A percentile compares a stretch with the other conserved stretches of the same genome.
These are phyloP conservation scores for Gleditsia sinensis DNA, from an alignment of 306 rosid species.

Conservation along the genomic window DNA sequence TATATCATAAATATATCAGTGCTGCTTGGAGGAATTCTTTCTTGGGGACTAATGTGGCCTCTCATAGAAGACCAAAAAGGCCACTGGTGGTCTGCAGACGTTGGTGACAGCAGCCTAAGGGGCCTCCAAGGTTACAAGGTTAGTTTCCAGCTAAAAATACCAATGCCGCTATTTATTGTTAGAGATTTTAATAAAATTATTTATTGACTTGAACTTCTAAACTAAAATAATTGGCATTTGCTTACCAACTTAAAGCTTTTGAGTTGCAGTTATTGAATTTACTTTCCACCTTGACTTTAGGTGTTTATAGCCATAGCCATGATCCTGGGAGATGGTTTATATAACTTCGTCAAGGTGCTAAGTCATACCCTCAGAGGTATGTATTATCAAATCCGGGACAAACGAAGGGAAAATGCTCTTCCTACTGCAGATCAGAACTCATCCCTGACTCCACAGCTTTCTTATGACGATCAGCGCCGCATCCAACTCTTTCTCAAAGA, in stretches of 20 bases:
- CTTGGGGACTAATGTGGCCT: slow-evolving; percentile 65
- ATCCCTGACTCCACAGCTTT: slow-evolving; percentile 28
- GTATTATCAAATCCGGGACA: slow-evolving; percentile 36
- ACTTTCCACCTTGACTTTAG: slow-evolving; percentile 33
- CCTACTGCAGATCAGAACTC: slow-evolving; percentile 49
- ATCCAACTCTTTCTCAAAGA: slow-evolving; percentile 53
- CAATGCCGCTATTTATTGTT: too few species aligned
- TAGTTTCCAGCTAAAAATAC: slow-evolving; percentile 27
- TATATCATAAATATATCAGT: slow-evolving; percentile 57
- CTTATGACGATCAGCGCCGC: slow-evolving; percentile 53
- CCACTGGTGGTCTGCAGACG: slow-evolving; percentile 36
- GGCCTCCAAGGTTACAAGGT: slow-evolving; percentile 62
- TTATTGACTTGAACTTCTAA: too few species aligned
- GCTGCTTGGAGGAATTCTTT: slow-evolving; percentile 59
- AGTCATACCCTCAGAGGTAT: slow-evolving; percentile 44
- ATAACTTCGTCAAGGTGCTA: slow-evolving; percentile 54
- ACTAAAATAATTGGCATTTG: too few species aligned
- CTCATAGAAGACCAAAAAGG: slow-evolving; percentile 48
- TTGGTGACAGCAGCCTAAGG: slow-evolving; percentile 30
- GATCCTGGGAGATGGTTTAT: slow-evolving; percentile 59
- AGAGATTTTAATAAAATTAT: too few species aligned
- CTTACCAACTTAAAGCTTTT: too few species aligned
- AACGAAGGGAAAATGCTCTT: slow-evolving; percentile 36
- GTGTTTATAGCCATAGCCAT: slow-evolving; percentile 55
- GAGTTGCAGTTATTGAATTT: too few species aligned